Conservation (phyloP, 2,329 filamentous ascomycete species). For the Neoarthrinium moseri region DNA sequence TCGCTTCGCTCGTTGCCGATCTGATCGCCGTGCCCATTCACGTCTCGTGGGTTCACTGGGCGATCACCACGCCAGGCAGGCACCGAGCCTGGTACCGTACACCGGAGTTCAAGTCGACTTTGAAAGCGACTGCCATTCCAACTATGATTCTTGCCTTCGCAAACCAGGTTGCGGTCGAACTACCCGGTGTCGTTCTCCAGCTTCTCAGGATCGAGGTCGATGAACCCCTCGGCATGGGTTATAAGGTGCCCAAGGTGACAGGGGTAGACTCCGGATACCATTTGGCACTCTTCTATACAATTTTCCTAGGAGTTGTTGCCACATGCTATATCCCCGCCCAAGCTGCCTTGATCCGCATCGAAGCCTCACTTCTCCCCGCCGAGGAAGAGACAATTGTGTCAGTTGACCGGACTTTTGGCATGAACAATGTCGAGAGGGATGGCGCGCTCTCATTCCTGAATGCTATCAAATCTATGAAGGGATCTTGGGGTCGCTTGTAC, state of each 20-base stretch:
- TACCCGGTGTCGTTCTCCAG: neutral
- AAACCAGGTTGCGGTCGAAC: neutral
- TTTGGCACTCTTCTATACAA: neutral
- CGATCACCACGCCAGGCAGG: conserved; percentile 66
- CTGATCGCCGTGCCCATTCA: conserved; percentile 64
- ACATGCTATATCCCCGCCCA: conserved; percentile 69
- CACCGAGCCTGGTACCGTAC: conserved; percentile 66
- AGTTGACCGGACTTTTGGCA: conserved; percentile 81
- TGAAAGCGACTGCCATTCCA: conserved; percentile 66
- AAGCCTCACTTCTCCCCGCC: conserved; percentile 78
- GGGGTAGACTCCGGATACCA: no score
- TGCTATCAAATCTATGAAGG: conserved; percentile 74
- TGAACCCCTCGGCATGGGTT: no score
- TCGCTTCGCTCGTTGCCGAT: conserved; percentile 54
- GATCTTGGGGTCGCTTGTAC: conserved; percentile 67
- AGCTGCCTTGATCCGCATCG: conserved; percentile 74
- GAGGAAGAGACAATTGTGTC: conserved; percentile 80
- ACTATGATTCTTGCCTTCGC: conserved; percentile 50
- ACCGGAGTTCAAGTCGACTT: conserved; percentile 57
- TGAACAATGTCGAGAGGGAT: conserved; percentile 62
- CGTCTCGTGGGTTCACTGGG: conserved; percentile 78
- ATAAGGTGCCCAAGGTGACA: no score
- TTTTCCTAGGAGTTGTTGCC: conserved; percentile 22
- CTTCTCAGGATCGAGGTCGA: neutral
- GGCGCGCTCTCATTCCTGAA: conserved; percentile 68